Evolutionary conservation across 345 rosid species (phyloP), one percentile per base, ranked within the genome.

Genomic region (Firmiana major): DNA sequence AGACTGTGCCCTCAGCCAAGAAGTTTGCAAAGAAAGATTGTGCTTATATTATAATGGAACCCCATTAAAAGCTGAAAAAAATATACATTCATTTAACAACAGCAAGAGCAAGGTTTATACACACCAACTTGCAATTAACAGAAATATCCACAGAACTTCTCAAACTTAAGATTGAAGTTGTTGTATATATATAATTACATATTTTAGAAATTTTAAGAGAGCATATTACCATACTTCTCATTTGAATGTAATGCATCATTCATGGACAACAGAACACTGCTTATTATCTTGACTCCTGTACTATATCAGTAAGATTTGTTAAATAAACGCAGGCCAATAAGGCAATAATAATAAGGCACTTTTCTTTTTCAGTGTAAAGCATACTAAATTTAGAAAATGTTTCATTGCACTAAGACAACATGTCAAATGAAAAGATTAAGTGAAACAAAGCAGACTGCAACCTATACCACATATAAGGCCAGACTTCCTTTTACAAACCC

Each of bases 381-480:
- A 3, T 21, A 10, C 24, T 65, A 4, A 79, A 59, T 53, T 42
- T 21, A n/a, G 53, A 71, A 15, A 16, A 28, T 38, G 36, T 28
- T 64, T n/a, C 48, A 79, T 5, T 24, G 59, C 38, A 71, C 28
- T 49, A 72, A 75, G 75, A 62, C 45, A 75, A 51, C 2, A 13
- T 10, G 24, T 46, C 60, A n/a, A 77, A 46, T 48, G 19, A 63
- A 48, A 40, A 26, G 38, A 49, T 9, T 26, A 75, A 75, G 71
- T 7, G 74, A 72, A 66, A 22, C 2, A 1, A 53, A 63, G 16
- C 9, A 79, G 42, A 57, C 16, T 8, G 76, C 69, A 75, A 69
- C 54, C 68, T 84, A 74, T 87, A 94, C 98, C 94, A 94, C 97
- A 74, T 91, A 94, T 63, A 90, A 78, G 77, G 94, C 92, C 48